Evolutionary conservation across 371 early-diverging fungal genomes (phyloP).

Genomic region (Syncephalastrum monosporum): DNA sequence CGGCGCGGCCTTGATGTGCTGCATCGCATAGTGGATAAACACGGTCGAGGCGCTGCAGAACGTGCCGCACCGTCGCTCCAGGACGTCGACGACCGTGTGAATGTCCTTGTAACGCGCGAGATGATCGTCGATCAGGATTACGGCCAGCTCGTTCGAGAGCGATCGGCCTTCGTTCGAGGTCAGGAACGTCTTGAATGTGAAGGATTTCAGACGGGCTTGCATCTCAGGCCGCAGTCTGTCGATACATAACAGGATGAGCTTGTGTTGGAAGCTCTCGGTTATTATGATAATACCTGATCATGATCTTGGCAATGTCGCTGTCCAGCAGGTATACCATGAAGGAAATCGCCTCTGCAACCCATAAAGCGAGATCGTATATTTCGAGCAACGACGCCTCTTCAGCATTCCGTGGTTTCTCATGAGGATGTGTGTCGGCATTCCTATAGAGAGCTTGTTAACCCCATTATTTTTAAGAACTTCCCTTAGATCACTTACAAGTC

Average conservation of each 20-base stretch:
- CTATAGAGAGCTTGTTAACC: background rate
- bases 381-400: conserved; percentile 52
- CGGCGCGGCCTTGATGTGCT: conserved; percentile 26
- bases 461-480: background rate
- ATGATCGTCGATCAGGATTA: conserved; percentile 56
- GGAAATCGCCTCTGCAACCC: conserved; percentile 68
- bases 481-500: conserved; percentile 18
- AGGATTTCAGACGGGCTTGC: conserved; percentile 35
- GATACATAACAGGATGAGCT: background rate
- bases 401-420: conserved; percentile 15
- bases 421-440: conserved; percentile 14
- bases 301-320: conserved; percentile 55
- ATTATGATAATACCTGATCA: conserved; percentile 28
- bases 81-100: conserved; percentile 26
- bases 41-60: conserved; percentile 75
- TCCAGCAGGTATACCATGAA: conserved; percentile 70
- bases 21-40: conserved; percentile 58
- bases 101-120: conserved; percentile 17
- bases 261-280: conserved; percentile 15
- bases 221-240: conserved; percentile 37
- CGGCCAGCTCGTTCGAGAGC: conserved; percentile 59
- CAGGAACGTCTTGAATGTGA: conserved; percentile 62
- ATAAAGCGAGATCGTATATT: conserved; percentile 56
- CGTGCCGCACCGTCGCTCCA: conserved; percentile 69
- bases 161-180: conserved; percentile 57